Percentiles rank a stretch among this genome's conserved stretches.
Evolutionary conservation across 2,329 filamentous ascomycete genomes (phyloP).

Genomic region (Cadophora sp.): DNA sequence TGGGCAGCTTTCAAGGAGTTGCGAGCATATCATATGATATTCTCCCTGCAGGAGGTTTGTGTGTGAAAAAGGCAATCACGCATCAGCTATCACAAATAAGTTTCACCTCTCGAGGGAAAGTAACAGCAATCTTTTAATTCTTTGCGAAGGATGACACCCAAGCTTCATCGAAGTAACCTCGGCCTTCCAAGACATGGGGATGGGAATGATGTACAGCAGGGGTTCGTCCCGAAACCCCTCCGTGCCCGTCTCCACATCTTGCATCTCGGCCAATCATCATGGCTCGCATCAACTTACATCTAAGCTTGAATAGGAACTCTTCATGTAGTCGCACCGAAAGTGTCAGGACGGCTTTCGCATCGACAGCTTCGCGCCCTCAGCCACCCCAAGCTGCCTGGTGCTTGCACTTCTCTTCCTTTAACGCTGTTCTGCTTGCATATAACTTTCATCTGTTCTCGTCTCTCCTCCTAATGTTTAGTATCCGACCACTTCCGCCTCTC

Average conservation of each 20-base stretch:
- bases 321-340: conserved; percentile 4
- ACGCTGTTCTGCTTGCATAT: neutral
- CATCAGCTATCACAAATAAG: neutral
- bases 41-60: neutral
- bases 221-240: conserved; percentile 5
- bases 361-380: neutral
- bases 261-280: neutral
- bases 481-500: neutral
- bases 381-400: neutral
- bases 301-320: neutral
- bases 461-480: neutral
- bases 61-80: neutral
- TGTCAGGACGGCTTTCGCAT: neutral
- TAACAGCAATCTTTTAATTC: neutral
- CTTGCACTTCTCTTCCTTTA: neutral
- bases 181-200: neutral
- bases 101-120: neutral
- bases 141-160: conserved; percentile 4
- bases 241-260: neutral
- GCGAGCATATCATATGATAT: neutral
- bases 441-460: neutral
- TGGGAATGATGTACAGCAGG: neutral
- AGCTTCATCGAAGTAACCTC: neutral
- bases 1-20: neutral
- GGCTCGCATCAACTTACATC: neutral